These are phyloP conservation scores for Massariosphaeria phaeospora DNA, from an alignment of 495 filamentous ascomycete species.

Conservation along the genomic window DNA sequence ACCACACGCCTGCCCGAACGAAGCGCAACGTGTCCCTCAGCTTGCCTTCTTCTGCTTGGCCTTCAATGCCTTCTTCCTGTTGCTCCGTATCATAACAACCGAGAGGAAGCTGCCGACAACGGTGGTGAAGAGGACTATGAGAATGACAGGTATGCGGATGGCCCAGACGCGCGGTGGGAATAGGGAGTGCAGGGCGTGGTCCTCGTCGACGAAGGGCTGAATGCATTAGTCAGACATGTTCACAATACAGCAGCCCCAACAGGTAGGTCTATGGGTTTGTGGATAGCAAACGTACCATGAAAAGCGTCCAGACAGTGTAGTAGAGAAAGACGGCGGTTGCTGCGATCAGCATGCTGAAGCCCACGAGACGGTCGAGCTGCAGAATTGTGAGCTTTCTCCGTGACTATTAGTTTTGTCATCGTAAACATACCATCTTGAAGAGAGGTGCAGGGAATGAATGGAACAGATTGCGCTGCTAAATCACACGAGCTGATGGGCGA, in stretches of 20 bases:
- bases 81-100: constrained; percentile 98
- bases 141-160: constrained; percentile 95
- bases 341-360: constrained; percentile 94
- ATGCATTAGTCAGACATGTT: neutral
- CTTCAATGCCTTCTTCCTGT: constrained; percentile 93
- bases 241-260: neutral
- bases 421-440: constrained; percentile 6
- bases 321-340: constrained; percentile 95
- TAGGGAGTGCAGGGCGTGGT: constrained; percentile 86
- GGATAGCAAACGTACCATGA: constrained; percentile 64
- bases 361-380: constrained; percentile 91
- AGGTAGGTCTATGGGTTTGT: too few relatives aligned
- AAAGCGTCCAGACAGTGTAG: constrained; percentile 95
- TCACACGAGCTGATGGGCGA: too few relatives aligned
- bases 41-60: constrained; percentile 65
- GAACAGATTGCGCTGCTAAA: too few relatives aligned
- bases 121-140: constrained; percentile 83
- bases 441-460: neutral
- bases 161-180: constrained; percentile 99
- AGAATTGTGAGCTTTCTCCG: constrained; percentile 9
- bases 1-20: too few relatives aligned
- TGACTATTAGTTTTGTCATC: neutral
- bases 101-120: constrained; percentile 95
- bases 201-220: constrained; percentile 93
- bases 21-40: constrained; percentile 27